These are phyloP conservation scores for Limnomonas spitsbergensis DNA, from an alignment of 139 green algal genomes.

Conservation along the genomic window DNA sequence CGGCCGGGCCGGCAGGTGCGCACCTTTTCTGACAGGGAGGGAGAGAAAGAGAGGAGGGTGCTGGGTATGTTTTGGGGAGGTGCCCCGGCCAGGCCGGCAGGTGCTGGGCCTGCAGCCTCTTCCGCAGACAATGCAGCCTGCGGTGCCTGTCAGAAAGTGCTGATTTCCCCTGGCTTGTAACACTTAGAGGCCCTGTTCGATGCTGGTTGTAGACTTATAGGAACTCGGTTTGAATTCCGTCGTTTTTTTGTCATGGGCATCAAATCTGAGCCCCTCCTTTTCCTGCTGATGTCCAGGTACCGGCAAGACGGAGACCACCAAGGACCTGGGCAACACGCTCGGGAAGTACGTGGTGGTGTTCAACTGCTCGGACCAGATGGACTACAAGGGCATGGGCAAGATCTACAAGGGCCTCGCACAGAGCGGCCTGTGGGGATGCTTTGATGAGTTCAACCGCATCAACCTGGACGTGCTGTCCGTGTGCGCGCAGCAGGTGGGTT, in stretches of 20 bases:
- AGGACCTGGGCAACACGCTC: constrained; percentile 91
- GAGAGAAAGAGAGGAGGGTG: too few species aligned
- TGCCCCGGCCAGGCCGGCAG: too few species aligned
- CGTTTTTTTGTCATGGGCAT: neutral
- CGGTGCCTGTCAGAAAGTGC: too few species aligned
- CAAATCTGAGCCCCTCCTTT: neutral
- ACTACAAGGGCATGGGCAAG: constrained; percentile 94
- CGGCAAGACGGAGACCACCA: constrained; percentile 96
- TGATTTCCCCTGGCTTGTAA: too few species aligned
- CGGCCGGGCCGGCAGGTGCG: constrained; percentile 78
- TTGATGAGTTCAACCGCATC: constrained; percentile 99
- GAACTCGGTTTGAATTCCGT: too few species aligned
- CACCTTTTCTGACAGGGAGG: neutral
- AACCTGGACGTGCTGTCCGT: constrained; percentile 94
- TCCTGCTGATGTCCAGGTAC: constrained; percentile 52
- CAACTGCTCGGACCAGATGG: constrained; percentile 97
- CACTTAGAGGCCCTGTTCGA: too few species aligned
- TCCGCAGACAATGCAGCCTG: too few species aligned
- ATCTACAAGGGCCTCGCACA: constrained; percentile 97
- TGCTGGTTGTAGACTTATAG: too few species aligned
- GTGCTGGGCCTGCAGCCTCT: too few species aligned
- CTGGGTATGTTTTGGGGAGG: too few species aligned
- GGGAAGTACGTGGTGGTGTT: constrained; percentile 98
- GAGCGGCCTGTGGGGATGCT: constrained; percentile 92
- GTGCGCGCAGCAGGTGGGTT: constrained; percentile 85